Evolutionary conservation across 129 eudicot species (phyloP).

Genomic region (Lactuca saligna): DNA sequence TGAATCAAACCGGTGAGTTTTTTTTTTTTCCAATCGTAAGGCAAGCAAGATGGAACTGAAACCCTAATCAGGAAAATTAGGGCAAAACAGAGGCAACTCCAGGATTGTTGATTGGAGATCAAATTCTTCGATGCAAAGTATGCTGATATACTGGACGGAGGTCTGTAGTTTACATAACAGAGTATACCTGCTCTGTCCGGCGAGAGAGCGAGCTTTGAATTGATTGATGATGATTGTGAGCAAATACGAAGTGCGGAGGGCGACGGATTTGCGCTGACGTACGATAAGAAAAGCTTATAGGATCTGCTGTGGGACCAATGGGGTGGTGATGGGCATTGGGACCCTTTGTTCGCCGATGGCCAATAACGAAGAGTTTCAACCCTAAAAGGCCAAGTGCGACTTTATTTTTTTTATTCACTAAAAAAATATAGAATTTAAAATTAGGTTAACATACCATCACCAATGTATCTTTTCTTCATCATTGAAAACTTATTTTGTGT

Average conservation of each 20-base stretch:
- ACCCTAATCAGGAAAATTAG: constrained; percentile 25
- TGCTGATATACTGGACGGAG: constrained; percentile 10
- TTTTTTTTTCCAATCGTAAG: constrained; percentile 9
- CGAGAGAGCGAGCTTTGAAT: constrained; percentile 17
- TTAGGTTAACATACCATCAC: too few species aligned
- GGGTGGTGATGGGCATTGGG: neutral
- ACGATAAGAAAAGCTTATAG: constrained; percentile 14
- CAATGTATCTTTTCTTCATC: too few species aligned
- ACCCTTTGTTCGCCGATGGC: neutral
- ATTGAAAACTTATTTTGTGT: too few species aligned
- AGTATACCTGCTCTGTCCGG: constrained; percentile 16
- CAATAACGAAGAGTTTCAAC: neutral
- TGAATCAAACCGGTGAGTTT: constrained; percentile 4
- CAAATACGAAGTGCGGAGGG: neutral
- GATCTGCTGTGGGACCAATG: constrained; percentile 21
- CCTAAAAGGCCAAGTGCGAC: neutral
- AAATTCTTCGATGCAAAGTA: constrained; percentile 20
- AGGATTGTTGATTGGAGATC: neutral
- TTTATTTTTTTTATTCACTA: too few species aligned
- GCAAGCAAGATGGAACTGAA: constrained; percentile 11
- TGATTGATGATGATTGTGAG: constrained; percentile 7
- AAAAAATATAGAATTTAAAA: too few species aligned
- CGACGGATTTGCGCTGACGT: constrained; percentile 27
- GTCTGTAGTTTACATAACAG: neutral
- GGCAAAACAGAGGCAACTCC: neutral